Percentiles rank a stretch among this genome's conserved stretches.
Evolutionary conservation across 768 basidiomycete species (phyloP).

Genomic region (Heimioporus sp.): DNA sequence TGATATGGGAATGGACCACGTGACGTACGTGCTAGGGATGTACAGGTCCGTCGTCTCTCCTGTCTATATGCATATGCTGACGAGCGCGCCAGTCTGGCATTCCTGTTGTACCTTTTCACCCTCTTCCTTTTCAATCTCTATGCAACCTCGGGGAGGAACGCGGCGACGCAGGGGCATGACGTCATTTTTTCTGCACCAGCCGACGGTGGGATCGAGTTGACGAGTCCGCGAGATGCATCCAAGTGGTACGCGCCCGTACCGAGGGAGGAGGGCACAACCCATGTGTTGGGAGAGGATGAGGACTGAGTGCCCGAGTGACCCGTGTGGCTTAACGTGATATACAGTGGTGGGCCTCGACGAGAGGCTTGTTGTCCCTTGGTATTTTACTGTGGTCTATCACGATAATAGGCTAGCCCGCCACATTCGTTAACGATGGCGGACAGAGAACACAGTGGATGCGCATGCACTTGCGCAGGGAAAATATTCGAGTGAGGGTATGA

Average conservation of each 20-base stretch:
- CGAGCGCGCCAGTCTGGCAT: slow-evolving; percentile 53
- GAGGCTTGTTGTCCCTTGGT: background rate
- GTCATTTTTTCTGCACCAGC: slow-evolving; percentile 22
- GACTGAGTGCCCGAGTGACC: slow-evolving; percentile 26
- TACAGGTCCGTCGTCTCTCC: slow-evolving; percentile 51
- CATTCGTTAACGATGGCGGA: too few relatives aligned
- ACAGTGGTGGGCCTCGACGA: background rate
- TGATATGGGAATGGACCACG: slow-evolving; percentile 81
- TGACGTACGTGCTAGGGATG: slow-evolving; percentile 85
- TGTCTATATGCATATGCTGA: background rate
- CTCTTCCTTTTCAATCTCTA: slow-evolving; percentile 71
- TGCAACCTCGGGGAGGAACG: slow-evolving; percentile 58
- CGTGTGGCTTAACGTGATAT: background rate
- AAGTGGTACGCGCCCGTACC: slow-evolving; percentile 72
- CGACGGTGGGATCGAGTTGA: slow-evolving; percentile 43
- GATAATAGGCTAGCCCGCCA: too few relatives aligned
- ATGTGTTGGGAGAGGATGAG: slow-evolving; percentile 56
- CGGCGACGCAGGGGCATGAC: slow-evolving; percentile 12
- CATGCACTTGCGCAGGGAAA: too few relatives aligned
- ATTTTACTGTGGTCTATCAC: too few relatives aligned
- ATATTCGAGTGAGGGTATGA: too few relatives aligned
- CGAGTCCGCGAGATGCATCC: slow-evolving; percentile 29
- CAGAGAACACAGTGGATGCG: too few relatives aligned
- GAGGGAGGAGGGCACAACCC: slow-evolving; percentile 32
- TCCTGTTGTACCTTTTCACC: slow-evolving; percentile 74